Evolutionary conservation across 768 basidiomycete species (phyloP).

Genomic region (Clitopilus passeckerianus): DNA sequence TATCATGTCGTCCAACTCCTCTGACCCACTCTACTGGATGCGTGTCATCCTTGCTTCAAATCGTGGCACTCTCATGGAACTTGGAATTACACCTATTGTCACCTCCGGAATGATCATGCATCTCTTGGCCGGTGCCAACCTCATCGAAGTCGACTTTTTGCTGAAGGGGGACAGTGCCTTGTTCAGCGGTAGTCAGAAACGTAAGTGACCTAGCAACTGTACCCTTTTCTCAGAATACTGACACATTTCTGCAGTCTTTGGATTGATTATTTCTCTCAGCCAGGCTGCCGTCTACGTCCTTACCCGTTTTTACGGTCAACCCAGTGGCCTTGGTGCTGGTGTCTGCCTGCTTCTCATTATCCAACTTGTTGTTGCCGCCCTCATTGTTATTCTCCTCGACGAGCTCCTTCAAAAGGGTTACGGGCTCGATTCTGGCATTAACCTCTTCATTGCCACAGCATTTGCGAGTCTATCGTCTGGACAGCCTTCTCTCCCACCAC

Average conservation of each 20-base stretch:
- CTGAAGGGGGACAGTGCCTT: constrained; percentile 96
- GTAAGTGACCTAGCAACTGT: constrained; percentile 42
- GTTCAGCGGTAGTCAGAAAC: constrained; percentile 95
- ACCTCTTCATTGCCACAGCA: constrained; percentile 99
- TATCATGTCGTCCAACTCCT: constrained; percentile 99
- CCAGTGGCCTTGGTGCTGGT: constrained; percentile 89
- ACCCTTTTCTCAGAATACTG: neutral
- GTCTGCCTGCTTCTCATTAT: constrained; percentile 96
- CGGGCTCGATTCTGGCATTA: constrained; percentile 97
- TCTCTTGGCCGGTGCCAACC: constrained; percentile 92
- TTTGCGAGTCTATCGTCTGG: constrained; percentile 99
- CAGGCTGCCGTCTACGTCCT: constrained; percentile 97
- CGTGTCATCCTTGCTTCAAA: constrained; percentile 97
- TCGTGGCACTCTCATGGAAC: constrained; percentile 99
- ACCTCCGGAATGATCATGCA: constrained; percentile 99
- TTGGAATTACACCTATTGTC: constrained; percentile 96
- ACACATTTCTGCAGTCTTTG: constrained; percentile 48
- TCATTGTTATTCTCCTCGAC: constrained; percentile 97
- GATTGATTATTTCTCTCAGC: constrained; percentile 80
- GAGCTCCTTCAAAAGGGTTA: constrained; percentile 99
- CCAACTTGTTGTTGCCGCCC: constrained; percentile 87
- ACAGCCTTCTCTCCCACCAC: constrained; percentile 99
- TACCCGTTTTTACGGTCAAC: constrained; percentile 94
- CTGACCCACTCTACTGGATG: constrained; percentile 99
- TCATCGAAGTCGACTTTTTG: constrained; percentile 96